Conservation (phyloP, 2,329 filamentous ascomycete genomes). For the Mycocentrospora acerina region DNA sequence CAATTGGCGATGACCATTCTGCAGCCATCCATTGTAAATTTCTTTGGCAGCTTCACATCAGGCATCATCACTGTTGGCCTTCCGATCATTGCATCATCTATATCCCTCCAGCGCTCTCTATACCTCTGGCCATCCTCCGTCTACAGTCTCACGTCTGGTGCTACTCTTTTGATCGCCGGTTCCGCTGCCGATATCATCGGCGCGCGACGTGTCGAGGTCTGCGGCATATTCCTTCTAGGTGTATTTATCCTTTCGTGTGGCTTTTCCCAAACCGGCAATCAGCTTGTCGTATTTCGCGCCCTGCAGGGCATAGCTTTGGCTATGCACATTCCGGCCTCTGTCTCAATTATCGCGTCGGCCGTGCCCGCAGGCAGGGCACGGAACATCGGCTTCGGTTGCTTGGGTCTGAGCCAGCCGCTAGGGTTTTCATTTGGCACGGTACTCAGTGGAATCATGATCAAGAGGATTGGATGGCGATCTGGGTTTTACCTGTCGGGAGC, state of each 20-base stretch:
- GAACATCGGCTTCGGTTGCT: conserved; percentile 41
- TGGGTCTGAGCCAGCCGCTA: conserved; percentile 51
- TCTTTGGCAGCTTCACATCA: conserved; percentile 35
- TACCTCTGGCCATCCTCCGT: conserved; percentile 40
- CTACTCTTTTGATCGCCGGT: conserved; percentile 53
- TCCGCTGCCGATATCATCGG: conserved; percentile 56
- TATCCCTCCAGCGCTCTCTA: conserved; percentile 33
- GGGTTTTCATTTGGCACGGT: conserved; percentile 56
- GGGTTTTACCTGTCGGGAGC: conserved; percentile 47
- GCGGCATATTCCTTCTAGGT: conserved; percentile 47
- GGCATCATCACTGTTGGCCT: conserved; percentile 48
- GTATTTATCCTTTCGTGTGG: conserved; percentile 49
- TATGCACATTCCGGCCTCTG: conserved; percentile 51
- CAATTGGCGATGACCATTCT: conserved; percentile 22
- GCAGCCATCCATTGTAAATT: conserved; percentile 28
- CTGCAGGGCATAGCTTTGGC: conserved; percentile 51
- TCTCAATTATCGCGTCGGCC: conserved; percentile 46
- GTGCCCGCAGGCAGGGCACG: conserved; percentile 25
- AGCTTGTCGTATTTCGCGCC: conserved; percentile 47
- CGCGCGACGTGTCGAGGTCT: conserved; percentile 46
- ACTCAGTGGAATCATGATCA: conserved; percentile 51
- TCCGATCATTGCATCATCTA: conserved; percentile 43
- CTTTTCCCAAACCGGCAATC: conserved; percentile 47
- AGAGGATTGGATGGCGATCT: conserved; percentile 52
- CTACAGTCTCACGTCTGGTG: conserved; percentile 48